Percentiles rank a stretch among this genome's conserved stretches.
Evolutionary conservation across 2,329 filamentous ascomycete genomes (phyloP).

Genomic region (Alternaria ethzedia): DNA sequence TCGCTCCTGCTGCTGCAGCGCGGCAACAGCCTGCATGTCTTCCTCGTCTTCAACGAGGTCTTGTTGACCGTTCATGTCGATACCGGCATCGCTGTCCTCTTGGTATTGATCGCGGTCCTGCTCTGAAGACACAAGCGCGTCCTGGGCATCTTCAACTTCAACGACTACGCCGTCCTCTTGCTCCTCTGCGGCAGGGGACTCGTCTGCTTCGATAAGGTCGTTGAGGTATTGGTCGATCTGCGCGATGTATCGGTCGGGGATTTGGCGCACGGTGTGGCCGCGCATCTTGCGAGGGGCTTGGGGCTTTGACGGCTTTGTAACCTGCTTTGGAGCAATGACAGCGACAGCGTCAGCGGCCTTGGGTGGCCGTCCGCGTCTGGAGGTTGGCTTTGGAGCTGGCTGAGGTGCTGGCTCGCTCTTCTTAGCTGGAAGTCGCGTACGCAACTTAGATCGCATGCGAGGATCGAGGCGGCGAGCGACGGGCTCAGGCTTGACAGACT

Average conservation of each 20-base stretch:
- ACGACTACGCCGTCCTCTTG: neutral
- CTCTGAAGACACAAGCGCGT: neutral
- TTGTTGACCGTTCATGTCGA: neutral
- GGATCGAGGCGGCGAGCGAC: slow-evolving; percentile 23
- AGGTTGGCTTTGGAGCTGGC: slow-evolving; percentile 2
- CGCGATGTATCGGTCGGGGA: slow-evolving; percentile 29
- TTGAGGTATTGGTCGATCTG: slow-evolving; percentile 7
- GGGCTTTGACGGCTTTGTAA: slow-evolving; percentile 11
- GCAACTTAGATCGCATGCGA: slow-evolving; percentile 28
- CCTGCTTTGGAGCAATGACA: too few relatives aligned
- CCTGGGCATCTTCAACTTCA: neutral
- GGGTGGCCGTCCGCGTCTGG: slow-evolving; percentile 25
- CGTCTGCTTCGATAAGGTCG: slow-evolving; percentile 1
- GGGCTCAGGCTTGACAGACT: slow-evolving; percentile 8
- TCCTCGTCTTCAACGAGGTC: neutral
- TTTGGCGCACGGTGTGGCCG: slow-evolving; percentile 34
- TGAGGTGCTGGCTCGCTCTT: slow-evolving; percentile 11
- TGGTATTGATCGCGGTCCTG: neutral
- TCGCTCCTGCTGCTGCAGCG: neutral
- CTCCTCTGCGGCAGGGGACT: neutral
- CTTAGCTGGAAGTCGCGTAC: slow-evolving; percentile 23
- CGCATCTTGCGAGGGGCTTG: slow-evolving; percentile 32
- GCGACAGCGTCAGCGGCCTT: slow-evolving; percentile 13
- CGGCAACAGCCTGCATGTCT: neutral
- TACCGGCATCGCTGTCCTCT: neutral